Evolutionary conservation across 73 alveolate genomes (phyloP).

Genomic region (Tetrahymena borealis): DNA sequence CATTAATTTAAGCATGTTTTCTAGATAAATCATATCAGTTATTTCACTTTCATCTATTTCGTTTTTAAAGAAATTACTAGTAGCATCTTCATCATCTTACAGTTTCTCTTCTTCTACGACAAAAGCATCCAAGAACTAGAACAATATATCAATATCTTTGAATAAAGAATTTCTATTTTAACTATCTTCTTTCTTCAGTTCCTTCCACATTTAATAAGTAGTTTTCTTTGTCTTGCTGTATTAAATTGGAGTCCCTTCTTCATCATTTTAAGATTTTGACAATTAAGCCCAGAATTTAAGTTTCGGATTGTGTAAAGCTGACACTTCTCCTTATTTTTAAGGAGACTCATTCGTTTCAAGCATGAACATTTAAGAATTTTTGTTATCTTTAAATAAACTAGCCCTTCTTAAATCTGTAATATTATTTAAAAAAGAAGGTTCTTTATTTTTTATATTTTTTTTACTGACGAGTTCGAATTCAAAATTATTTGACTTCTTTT

Average conservation of each 20-base stretch:
- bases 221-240: not conserved
- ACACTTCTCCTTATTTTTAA: not conserved
- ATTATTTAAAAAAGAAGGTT: not conserved
- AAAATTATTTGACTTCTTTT: no score
- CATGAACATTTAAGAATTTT: not conserved
- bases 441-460: no score
- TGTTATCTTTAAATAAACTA: not conserved
- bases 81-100: not conserved
- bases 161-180: not conserved
- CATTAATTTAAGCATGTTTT: not conserved
- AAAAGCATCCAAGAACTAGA: not conserved
- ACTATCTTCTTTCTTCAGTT: not conserved
- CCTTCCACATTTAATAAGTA: not conserved
- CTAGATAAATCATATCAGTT: not conserved
- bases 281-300: not conserved
- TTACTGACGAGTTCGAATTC: no score
- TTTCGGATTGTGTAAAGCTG: not conserved
- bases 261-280: not conserved
- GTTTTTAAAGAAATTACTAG: not conserved
- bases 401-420: not conserved
- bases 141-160: not conserved
- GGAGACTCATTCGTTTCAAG: not conserved
- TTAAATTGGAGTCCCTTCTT: not conserved
- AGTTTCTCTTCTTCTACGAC: not conserved
- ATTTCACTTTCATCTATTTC: not conserved